phyloP scores from a whole-genome alignment of 768 basidiomycete species.

The Cystofilobasidium ferigula region DNA sequence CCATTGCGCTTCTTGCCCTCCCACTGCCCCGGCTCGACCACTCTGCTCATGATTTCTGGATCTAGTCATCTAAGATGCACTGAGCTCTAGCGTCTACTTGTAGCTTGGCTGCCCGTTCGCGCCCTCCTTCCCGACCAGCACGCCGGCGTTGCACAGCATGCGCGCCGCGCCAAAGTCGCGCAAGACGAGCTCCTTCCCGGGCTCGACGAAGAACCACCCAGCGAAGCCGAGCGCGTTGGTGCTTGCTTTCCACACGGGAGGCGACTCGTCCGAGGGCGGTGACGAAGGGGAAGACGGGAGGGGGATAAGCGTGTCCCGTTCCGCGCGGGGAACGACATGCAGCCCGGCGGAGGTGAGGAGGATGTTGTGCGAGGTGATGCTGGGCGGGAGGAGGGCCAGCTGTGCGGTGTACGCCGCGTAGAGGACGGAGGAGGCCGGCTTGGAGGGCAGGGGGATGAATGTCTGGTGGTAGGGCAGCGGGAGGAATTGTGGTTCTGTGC shows the following conservation, averaged over 20 bases:
- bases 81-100: too few species aligned
- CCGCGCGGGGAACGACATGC: slow-evolving; percentile 14
- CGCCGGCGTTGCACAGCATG: background rate
- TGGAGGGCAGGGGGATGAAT: background rate
- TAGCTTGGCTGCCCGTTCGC: too few species aligned
- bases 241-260: background rate
- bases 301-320: slow-evolving; percentile 7
- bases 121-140: background rate
- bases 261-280: background rate
- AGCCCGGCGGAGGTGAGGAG: slow-evolving; percentile 7
- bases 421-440: background rate
- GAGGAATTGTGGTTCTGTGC: slow-evolving; percentile 5
- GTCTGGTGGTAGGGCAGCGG: slow-evolving; percentile 18
- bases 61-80: too few species aligned
- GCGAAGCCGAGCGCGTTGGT: slow-evolving; percentile 19
- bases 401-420: slow-evolving; percentile 10
- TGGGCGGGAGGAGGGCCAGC: slow-evolving; percentile 6
- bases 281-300: background rate
- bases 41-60: too few species aligned
- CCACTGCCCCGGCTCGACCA: too few species aligned
- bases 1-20: too few species aligned
- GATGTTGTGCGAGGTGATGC: slow-evolving; percentile 15
- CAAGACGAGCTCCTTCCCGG: slow-evolving; percentile 4
- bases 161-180: background rate
- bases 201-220: slow-evolving; percentile 18